Base-by-base conservation (phyloP, 208 protist species). In the Zelonia costaricensis region DNA sequence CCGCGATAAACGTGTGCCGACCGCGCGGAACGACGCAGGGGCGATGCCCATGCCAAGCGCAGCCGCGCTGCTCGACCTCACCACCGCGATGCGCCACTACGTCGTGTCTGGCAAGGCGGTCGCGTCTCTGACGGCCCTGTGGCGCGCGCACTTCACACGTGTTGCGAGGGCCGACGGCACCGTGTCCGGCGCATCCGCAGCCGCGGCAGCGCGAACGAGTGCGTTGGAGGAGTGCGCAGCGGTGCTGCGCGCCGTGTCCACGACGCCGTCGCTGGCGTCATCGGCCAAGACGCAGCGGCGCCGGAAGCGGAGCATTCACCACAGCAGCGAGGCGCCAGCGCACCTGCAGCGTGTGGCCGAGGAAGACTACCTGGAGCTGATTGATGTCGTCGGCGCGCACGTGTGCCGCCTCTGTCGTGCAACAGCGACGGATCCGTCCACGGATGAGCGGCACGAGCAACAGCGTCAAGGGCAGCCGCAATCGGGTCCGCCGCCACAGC, bases 81-180 rank as follows among this genome's bases (percentile, higher is more conserved):
- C 79, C 15, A n/a, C 57, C 3, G 72, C 69, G 39, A 78, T 85
- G 16, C 48, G 74, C 1, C 67, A 71, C 46, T 92, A 89, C 69
- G 82, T 80, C 40, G 86, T 92, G 33, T 83, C 80, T 1, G 86
- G 86, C 0, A 68, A 71, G 36, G 74, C 78, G 3, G 80, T 81
- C n/a, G 44, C 62, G 51, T 65, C 85, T 45, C 67, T 92, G 5
- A 79, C 72, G 30, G 44, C 56, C 20, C 69, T 92, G 6, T 92
- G 81, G 85, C 25, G 20, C 9, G 58, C 68, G 12, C 59, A 82
- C n/a, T 39, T 87, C 1, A 18, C 15, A 27, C 20, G 7, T n/a
- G n/a, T n/a, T n/a, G n/a, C n/a, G n/a, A n/a, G 12, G 18, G 3
- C 2, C 42, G 52, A 3, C n/a, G 10, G 13, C n/a, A 20, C 7